Evolutionary conservation across 2,329 filamentous ascomycete species (phyloP), one percentile per base, ranked within the genome.

Genomic region (Talaromyces sp.): DNA sequence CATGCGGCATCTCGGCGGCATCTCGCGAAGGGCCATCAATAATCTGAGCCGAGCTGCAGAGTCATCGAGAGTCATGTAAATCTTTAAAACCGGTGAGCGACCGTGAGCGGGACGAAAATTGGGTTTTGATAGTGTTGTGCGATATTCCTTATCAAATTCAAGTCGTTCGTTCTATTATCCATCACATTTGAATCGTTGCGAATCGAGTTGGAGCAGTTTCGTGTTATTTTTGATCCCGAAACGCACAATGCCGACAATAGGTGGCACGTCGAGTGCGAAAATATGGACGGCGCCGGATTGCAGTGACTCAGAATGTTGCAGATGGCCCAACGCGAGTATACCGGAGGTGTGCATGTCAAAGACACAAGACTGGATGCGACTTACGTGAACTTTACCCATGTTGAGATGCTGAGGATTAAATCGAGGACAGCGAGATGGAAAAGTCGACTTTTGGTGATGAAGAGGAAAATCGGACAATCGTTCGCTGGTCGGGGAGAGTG

Each of bases 361-460:
- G 19, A 63, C 35, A 27, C n/a, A 22, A 59, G 5, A 24, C 24
- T 14, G 52, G 33, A 11, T 7, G 37, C 37, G 31, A 66, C 64
- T 66, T 66, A 66, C 64, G 60, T 66, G 64, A 66, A 66, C 64
- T 66, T 66, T 66, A 66, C 64, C 64, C 64, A 66, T 66, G 59
- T 62, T 62, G 43, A 57, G 37, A 54, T 41, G 47, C 49, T 62
- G 41, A 54, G 45, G 35, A 65, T 62, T 39, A 24, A 65, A 61
- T 37, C 49, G 33, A 39, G 52, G 33, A 37, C 52, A 50, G 49
- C 41, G 63, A 54, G 47, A 62, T 65, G 56, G 56, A 59, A 58
- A 59, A 59, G 56, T 31, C 33, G 31, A 56, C n/a, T 22, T 31
- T 60, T 47, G 59, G 45, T 41, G 59, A n/a, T 35, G 27, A 16